A percentile compares a stretch with the other conserved stretches of the same genome.
Evolutionary conservation across 2,329 filamentous ascomycete species (phyloP).

Genomic region (Xenoacremonium recifei): DNA sequence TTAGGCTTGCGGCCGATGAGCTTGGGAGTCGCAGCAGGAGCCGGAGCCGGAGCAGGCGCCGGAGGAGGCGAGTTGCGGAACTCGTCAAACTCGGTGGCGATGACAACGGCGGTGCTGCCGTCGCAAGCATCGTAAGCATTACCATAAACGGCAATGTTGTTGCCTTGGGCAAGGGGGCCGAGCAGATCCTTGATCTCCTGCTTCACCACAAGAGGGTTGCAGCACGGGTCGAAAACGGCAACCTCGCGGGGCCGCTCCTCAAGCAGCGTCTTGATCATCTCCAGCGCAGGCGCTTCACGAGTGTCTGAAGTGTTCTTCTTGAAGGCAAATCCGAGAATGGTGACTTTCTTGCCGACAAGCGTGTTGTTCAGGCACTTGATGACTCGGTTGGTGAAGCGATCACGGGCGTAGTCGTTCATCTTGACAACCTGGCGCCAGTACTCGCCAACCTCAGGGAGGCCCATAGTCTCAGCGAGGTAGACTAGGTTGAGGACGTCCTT

Average conservation of each 20-base stretch:
- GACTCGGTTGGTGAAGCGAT: conserved; percentile 65
- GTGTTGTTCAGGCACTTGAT: conserved; percentile 68
- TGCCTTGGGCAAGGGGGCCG: conserved; percentile 36
- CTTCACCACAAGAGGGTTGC: conserved; percentile 49
- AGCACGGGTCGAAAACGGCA: conserved; percentile 67
- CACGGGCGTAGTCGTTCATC: conserved; percentile 75
- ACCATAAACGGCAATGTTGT: conserved; percentile 46
- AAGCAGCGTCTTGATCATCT: conserved; percentile 64
- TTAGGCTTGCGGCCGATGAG: conserved; percentile 36
- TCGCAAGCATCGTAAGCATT: conserved; percentile 50
- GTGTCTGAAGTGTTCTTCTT: conserved; percentile 79
- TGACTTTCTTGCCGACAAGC: conserved; percentile 67
- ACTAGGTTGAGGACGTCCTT: conserved; percentile 75
- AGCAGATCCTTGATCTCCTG: conserved; percentile 49
- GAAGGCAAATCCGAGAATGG: conserved; percentile 73
- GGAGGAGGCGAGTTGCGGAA: conserved; percentile 44
- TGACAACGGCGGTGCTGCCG: conserved; percentile 48
- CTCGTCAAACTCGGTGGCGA: conserved; percentile 58
- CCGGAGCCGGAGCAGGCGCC: conserved; percentile 24
- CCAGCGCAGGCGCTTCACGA: conserved; percentile 67
- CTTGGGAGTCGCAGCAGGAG: conserved; percentile 25
- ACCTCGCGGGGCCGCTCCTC: conserved; percentile 64
- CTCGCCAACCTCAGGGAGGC: conserved; percentile 67
- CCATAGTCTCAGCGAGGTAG: conserved; percentile 70
- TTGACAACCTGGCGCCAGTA: conserved; percentile 74